Evolutionary conservation across 208 protist species (phyloP), one percentile per base, ranked within the genome.

Genomic region (Leishmania major): DNA sequence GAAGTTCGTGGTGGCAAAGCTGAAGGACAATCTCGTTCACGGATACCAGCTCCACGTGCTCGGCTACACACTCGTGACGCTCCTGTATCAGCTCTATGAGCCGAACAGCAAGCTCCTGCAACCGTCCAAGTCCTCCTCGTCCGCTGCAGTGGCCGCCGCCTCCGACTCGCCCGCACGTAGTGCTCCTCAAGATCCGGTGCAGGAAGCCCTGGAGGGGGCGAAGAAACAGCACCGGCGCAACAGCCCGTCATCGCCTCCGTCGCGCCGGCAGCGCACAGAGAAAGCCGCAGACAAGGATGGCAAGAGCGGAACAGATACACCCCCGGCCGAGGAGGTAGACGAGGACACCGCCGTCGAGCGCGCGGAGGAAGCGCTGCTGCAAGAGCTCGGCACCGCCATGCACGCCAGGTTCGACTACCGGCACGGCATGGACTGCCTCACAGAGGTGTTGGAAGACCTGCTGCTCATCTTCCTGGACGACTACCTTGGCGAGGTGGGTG

Each of bases 21-120:
- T 98, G 19, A 89, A 92, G 83, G 93, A 96, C 86, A 92, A 96
- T 79, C 80, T 98, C 55, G 91, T 97, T 6, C 94, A 98, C 75
- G 96, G 96, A 72, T 98, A 98, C 83, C 96, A 98, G 87, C 87
- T 98, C 37, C 96, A 98, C 84, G 94, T 98, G 40, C 88, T 98
- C 47, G 96, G 96, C 47, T 98, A 97, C 88, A 98, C 96, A 47
- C 86, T 98, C 55, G 96, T 97, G 53, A 95, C 94, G 40, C 87
- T 97, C 45, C 89, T 98, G 45, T 91, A 94, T 82, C 91, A 95
- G 64, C 86, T 98, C n/a, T 97, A 96, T 87, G 95, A 96, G 77
- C 95, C 93, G 5, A 89, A 95, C 40, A 91, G 89, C 76, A 78
- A 78, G n/a, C 83, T 93, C 5, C 59, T 93, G 62, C 81, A 67